Evolutionary conservation across 768 basidiomycete genomes (phyloP), one percentile per base, ranked within the genome.

Genomic region (Psilocybe subaeruginosa): DNA sequence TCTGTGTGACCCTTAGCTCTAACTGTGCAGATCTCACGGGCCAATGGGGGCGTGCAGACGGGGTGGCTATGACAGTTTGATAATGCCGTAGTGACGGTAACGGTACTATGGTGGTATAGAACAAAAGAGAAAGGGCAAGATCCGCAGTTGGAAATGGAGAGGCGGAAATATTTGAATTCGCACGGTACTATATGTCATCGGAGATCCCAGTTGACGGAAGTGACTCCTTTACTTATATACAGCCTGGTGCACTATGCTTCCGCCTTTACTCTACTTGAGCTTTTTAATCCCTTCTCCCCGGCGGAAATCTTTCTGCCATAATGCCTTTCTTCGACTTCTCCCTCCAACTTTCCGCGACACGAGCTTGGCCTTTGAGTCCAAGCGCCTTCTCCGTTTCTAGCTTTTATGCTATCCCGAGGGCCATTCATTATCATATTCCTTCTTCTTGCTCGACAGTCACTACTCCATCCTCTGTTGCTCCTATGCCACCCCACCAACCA

Each of bases 341-440:
- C 62, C 56, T 62, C 14, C 67, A 70, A 69, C 65, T 70, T 65
- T 66, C 69, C 31, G 54, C 69, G 66, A 65, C 69, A 62, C 63
- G 65, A 35, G 58, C 70, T 56, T 64, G 64, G 60, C 65, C 64
- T 54, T 55, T 65, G 54, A 64, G 62, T 59, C 57, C 68, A 57
- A 54, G 46, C 9, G 41, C 48, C 59, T 59, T 64, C 55, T 47
- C 60, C 46, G 49, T 69, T 63, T 70, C 68, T 59, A 63, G 59
- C 53, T 69, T 70, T 67, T 68, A 67, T 64, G 61, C 65, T 48
- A 61, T 68, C 39, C 64, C 71, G 49, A 68, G 79, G 73, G 69
- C 66, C 17, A 66, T 74, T 16, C 69, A 75, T 33, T 77, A 76
- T 55, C 72, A 78, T 58, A 63, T 82, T 51, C 77, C 76, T 60